A percentile compares a stretch with the other conserved stretches of the same genome.
These are phyloP conservation scores for Monosporozyma aerobia DNA, from an alignment of 805 yeast species.

Conservation along the genomic window DNA sequence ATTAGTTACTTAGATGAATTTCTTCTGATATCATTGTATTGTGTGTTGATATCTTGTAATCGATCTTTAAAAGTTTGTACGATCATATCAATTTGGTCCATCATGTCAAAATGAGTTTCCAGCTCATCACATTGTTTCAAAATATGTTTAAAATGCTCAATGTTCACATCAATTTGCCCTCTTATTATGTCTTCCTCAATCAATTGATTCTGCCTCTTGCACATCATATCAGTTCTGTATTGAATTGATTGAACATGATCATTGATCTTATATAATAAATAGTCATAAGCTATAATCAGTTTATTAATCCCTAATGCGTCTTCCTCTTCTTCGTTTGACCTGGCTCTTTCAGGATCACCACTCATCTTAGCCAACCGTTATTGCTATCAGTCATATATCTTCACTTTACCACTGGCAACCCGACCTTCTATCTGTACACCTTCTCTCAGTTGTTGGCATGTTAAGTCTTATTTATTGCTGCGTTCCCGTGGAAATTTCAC, in stretches of 20 bases:
- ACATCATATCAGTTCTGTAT: slow-evolving; percentile 31
- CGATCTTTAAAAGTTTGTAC: slow-evolving; percentile 34
- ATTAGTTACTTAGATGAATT: not conserved
- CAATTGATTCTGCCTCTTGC: slow-evolving; percentile 19
- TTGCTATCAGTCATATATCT: no score
- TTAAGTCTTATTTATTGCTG: no score
- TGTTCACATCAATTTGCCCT: slow-evolving; percentile 32
- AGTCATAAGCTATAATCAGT: slow-evolving; percentile 55
- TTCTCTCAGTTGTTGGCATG: no score
- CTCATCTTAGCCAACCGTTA: not conserved
- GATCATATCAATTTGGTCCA: slow-evolving; percentile 40
- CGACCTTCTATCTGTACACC: no score
- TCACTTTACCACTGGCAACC: no score
- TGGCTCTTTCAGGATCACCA: not conserved
- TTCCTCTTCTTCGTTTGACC: slow-evolving; percentile 3
- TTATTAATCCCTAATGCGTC: slow-evolving; percentile 59
- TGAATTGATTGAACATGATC: slow-evolving; percentile 44
- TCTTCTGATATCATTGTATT: slow-evolving; percentile 12
- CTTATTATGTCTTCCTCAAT: slow-evolving; percentile 21
- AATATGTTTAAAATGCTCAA: slow-evolving; percentile 34
- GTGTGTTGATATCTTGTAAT: slow-evolving; percentile 23
- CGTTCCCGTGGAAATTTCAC: no score
- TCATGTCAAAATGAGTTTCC: slow-evolving; percentile 43
- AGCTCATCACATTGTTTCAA: slow-evolving; percentile 39
- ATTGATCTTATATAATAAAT: slow-evolving; percentile 51